Percentiles rank a stretch among this genome's conserved stretches.
phyloP scores from a whole-genome alignment of 441 rosid species.

The Populus hybrid region DNA sequence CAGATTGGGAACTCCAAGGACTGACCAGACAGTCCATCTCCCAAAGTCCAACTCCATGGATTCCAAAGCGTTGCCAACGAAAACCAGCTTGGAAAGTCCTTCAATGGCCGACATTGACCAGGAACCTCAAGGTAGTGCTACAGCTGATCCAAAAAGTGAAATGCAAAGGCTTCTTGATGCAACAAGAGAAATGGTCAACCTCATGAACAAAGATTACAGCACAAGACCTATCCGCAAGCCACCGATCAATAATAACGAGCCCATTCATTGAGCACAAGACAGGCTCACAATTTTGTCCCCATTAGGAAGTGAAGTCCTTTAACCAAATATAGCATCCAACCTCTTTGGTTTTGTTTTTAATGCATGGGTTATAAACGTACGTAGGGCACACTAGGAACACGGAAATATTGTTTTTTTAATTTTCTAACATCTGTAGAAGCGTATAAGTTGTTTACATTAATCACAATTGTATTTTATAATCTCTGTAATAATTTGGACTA shows the following conservation, averaged over 20 bases:
- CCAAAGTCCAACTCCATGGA: slow-evolving; percentile 10
- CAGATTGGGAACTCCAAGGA: slow-evolving; percentile 24
- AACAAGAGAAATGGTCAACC: slow-evolving; percentile 35
- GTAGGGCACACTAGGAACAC: slow-evolving; percentile 12
- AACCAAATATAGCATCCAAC: slow-evolving; percentile 1
- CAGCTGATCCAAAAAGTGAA: slow-evolving; percentile 10
- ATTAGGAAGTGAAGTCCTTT: slow-evolving; percentile 23
- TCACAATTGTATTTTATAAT: background rate
- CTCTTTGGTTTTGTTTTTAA: background rate
- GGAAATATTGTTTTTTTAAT: slow-evolving; percentile 4
- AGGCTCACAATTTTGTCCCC: slow-evolving; percentile 36
- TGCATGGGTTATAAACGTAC: background rate
- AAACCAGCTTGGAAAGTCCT: slow-evolving; percentile 21
- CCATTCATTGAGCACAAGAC: slow-evolving; percentile 29
- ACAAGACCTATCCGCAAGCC: slow-evolving; percentile 47
- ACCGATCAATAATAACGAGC: slow-evolving; percentile 49
- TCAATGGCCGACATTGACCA: slow-evolving; percentile 8
- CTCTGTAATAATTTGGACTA: background rate
- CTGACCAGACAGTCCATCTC: slow-evolving; percentile 6
- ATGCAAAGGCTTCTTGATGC: slow-evolving; percentile 29
- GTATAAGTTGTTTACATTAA: slow-evolving; percentile 26
- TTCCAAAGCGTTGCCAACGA: slow-evolving; percentile 18
- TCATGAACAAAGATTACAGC: slow-evolving; percentile 44
- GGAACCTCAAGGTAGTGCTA: background rate
- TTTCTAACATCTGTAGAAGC: slow-evolving; percentile 13